Base-by-base conservation (phyloP, 441 rosid species). In the Breynia disticha region DNA sequence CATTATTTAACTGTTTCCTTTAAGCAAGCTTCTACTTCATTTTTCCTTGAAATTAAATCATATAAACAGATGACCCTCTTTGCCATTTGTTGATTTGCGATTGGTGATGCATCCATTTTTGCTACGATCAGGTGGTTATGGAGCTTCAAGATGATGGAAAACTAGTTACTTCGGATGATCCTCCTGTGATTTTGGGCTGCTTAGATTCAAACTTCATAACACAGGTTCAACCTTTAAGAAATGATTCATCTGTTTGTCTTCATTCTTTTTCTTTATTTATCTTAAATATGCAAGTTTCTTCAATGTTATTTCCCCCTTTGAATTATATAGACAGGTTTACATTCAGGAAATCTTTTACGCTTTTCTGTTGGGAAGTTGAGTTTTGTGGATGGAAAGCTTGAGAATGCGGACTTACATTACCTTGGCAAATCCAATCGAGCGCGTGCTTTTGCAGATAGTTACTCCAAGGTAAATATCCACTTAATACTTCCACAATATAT, bases 391-490 rank as follows among this genome's bases (percentile, higher is more conserved):
- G 97, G 95, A 57, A 86, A 72, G 71, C 80, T 89, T 57, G 88
- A 81, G 72, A 84, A 69, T 48, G 93, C 88, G 37, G 96, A 93
- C 71, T 63, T 89, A 51, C 77, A 76, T 58, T 93, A 78, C 67
- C 76, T 77, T 41, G 82, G 87, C 60, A 78, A 77, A 68, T 51
- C 79, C 61, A 82, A 86, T 57, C 74, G 81, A 64, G 81, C 90
- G 6, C 87, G 97, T 44, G 83, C 95, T 39, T 93, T 81, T 62
- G 90, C 98, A 43, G 98, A 93, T 64, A 89, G 90, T 72, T 89
- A 78, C 70, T 93, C 98, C 52, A 88, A 93, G 97, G 95, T 88
- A 54, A 24, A 77, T 71, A 46, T 24, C 4, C 32, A 24, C 32
- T 24, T n/a, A n/a, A 24, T 7, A 24, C 32, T 2, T 24, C 4